Conservation (phyloP, 2,329 filamentous ascomycete species). For the Phialophora verrucosa region DNA sequence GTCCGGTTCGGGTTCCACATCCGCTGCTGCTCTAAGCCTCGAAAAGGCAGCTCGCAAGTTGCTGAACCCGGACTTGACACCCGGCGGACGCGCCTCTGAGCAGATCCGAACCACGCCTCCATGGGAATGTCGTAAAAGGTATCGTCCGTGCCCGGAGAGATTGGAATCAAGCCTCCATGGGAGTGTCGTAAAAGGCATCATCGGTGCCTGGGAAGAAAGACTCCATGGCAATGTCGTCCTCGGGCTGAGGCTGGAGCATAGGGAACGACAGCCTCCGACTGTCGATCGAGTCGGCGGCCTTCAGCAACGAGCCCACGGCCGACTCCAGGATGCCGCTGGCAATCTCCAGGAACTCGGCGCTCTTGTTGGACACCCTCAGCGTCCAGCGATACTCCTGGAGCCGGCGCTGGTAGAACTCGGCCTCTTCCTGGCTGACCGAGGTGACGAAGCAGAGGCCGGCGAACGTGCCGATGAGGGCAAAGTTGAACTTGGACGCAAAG, state of each 20-base stretch:
- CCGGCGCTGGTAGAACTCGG: conserved; percentile 86
- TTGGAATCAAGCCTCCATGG: conserved; percentile 26
- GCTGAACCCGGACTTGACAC: not conserved
- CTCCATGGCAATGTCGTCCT: conserved; percentile 33
- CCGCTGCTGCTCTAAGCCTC: not conserved
- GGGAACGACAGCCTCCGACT: conserved; percentile 38
- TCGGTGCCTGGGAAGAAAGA: conserved; percentile 25
- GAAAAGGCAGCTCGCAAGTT: not conserved
- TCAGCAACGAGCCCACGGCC: conserved; percentile 38
- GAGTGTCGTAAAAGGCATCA: conserved; percentile 29
- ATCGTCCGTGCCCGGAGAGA: conserved; percentile 12
- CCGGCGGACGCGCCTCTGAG: no score
- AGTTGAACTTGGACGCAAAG: conserved; percentile 65
- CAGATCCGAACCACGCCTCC: conserved; percentile 19
- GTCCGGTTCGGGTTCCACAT: not conserved
- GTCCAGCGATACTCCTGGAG: conserved; percentile 95
- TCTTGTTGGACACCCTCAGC: conserved; percentile 70
- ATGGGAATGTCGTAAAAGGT: conserved; percentile 30
- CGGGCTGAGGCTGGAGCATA: conserved; percentile 36
- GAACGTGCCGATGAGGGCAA: conserved; percentile 93
- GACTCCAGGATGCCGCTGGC: conserved; percentile 40
- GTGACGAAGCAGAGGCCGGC: conserved; percentile 85
- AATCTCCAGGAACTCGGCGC: conserved; percentile 40
- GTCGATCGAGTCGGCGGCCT: conserved; percentile 38
- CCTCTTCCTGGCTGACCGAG: conserved; percentile 83